These are phyloP conservation scores for Saussurea involucrata DNA, from an alignment of 129 eudicot species.

Conservation along the genomic window DNA sequence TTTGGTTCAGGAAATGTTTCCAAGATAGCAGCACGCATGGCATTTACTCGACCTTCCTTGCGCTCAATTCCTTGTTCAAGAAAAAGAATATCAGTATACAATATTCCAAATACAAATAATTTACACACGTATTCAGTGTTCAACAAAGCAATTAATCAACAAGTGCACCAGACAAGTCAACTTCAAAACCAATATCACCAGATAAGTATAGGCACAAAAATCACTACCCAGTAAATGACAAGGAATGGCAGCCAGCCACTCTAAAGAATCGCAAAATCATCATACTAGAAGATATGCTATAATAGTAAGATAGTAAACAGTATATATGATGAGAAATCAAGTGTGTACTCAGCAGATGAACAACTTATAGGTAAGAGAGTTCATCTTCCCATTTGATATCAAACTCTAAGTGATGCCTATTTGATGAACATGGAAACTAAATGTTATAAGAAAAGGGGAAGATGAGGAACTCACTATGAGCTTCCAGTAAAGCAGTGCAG, in stretches of 20 bases:
- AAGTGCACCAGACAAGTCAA: not conserved
- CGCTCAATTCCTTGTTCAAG: slow-evolving; percentile 60
- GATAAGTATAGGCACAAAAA: not conserved
- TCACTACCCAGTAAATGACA: not conserved
- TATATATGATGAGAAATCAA: not conserved
- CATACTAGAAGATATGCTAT: not conserved
- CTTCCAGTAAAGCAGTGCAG: slow-evolving; percentile 87
- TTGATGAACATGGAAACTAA: not conserved
- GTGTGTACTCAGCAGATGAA: not conserved
- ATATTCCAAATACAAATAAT: not conserved
- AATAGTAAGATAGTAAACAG: not conserved
- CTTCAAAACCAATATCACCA: not conserved
- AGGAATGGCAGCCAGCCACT: not conserved
- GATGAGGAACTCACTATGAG: slow-evolving; percentile 73
- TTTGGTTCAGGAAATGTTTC: slow-evolving; percentile 96
- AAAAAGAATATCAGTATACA: slow-evolving; percentile 5
- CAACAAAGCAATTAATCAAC: not conserved
- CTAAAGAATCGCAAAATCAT: not conserved
- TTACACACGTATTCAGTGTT: not conserved
- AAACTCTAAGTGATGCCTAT: not conserved
- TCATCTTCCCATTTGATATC: not conserved
- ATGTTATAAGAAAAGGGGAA: not conserved
- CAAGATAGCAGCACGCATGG: slow-evolving; percentile 73
- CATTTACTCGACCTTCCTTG: slow-evolving; percentile 75
- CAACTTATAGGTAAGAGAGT: not conserved